Percentiles rank a stretch among this genome's conserved stretches.
These are phyloP conservation scores for Zygosaccharomyces siamensis DNA, from an alignment of 805 yeast species.

Conservation along the genomic window DNA sequence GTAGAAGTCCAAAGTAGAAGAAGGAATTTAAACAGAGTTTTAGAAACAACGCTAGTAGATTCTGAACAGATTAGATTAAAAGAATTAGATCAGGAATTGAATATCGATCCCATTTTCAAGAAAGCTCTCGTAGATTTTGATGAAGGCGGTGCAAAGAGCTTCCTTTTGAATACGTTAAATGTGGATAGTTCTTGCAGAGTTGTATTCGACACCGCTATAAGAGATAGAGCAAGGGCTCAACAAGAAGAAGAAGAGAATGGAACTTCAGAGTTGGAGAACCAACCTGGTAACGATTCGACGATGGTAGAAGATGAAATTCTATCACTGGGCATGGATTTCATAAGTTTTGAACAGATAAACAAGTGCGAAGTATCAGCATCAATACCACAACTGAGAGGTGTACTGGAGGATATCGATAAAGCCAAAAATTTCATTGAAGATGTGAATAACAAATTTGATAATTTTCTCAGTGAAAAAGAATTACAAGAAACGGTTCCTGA, in stretches of 20 bases:
- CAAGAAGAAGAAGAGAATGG: slow-evolving; percentile 8
- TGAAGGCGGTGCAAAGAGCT: slow-evolving; percentile 76
- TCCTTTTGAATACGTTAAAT: slow-evolving; percentile 56
- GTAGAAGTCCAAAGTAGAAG: slow-evolving; percentile 23
- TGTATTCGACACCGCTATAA: slow-evolving; percentile 56
- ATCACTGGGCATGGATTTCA: slow-evolving; percentile 34
- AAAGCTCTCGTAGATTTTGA: slow-evolving; percentile 74
- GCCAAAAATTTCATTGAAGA: slow-evolving; percentile 45
- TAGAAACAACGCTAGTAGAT: slow-evolving; percentile 45
- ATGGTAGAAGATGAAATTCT: slow-evolving; percentile 32
- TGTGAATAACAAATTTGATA: slow-evolving; percentile 36
- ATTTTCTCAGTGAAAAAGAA: slow-evolving; percentile 31
- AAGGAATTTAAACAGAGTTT: slow-evolving; percentile 30
- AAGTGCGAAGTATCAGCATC: slow-evolving; percentile 62
- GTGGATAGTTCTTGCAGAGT: slow-evolving; percentile 52
- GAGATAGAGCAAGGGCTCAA: slow-evolving; percentile 17
- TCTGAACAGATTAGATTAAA: slow-evolving; percentile 50
- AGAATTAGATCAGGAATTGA: slow-evolving; percentile 57
- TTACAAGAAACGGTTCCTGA: slow-evolving; percentile 32
- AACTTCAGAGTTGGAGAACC: slow-evolving; percentile 12
- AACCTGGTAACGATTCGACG: slow-evolving; percentile 7
- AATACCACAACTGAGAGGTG: slow-evolving; percentile 52
- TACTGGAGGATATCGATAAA: slow-evolving; percentile 49
- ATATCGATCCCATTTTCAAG: slow-evolving; percentile 70
- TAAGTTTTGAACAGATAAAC: slow-evolving; percentile 29